Evolutionary conservation across 441 rosid genomes (phyloP).

Genomic region (Croton laevigatus): DNA sequence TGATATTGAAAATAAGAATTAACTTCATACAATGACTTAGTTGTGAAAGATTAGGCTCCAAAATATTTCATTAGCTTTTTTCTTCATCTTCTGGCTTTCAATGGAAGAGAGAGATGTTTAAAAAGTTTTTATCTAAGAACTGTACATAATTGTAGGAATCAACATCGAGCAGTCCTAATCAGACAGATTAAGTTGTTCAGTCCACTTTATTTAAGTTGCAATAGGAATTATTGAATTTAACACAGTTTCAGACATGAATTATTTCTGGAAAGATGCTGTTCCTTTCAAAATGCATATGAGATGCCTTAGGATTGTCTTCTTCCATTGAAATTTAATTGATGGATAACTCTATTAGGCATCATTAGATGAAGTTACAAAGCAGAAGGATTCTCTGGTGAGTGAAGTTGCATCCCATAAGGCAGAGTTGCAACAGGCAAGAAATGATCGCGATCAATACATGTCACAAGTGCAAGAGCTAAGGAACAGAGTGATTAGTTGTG

Average conservation of each 20-base stretch:
- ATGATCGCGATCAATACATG: constrained; percentile 70
- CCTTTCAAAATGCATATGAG: not conserved
- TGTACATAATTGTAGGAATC: not conserved
- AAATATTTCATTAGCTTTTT: not conserved
- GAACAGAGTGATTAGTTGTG: constrained; percentile 51
- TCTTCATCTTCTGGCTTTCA: not conserved
- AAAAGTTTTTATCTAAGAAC: not conserved
- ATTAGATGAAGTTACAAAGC: constrained; percentile 63
- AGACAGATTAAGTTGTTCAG: too few relatives aligned
- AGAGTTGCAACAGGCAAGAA: constrained; percentile 70
- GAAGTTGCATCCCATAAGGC: constrained; percentile 66
- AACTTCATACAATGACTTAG: not conserved
- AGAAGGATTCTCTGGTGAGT: constrained; percentile 54
- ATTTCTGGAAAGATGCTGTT: not conserved
- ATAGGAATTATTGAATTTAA: not conserved
- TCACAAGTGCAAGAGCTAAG: constrained; percentile 53
- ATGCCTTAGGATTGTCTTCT: not conserved
- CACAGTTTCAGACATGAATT: not conserved
- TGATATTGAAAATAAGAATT: not conserved
- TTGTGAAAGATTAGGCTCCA: not conserved
- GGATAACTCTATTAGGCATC: constrained; percentile 45
- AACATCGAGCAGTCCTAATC: not conserved
- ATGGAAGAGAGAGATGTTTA: not conserved
- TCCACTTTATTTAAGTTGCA: not conserved
- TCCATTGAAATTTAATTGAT: constrained; percentile 6